Evolutionary conservation across 805 yeast genomes (phyloP), one percentile per base, ranked within the genome.

Genomic region (Jamesozyma hellenica): DNA sequence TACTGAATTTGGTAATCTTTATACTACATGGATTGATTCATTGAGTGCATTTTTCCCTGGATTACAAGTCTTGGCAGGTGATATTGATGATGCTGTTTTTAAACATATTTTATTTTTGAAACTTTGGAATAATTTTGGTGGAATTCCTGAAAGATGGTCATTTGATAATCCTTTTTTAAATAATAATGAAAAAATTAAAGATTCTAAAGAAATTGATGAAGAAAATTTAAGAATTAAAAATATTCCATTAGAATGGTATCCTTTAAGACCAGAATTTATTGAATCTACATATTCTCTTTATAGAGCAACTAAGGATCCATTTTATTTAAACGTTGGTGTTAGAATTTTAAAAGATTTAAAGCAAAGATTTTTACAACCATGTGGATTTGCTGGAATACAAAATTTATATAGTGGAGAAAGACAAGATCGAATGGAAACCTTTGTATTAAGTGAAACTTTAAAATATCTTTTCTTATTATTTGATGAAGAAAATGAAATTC

Each of bases 41-140:
- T 64, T 88, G 38, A 71, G 86, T 35, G 96, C 95, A 0, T 88
- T 88, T 58, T 87, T 85, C 72, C 81, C 95, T 0, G 95, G 96
- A 0, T 58, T 88, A 16, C 80, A 80, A 52, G 94, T 82, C 0
- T 60, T 88, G 4, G 76, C 77, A 2, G 96, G 96, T 0, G 80
- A 82, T 42, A 45, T 88, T 1, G 56, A 65, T 3, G 80, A 75
- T 49, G 94, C 95, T 0, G 65, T 74, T 1, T 57, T 63, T 17
- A 64, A 74, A 16, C 90, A 87, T 59, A 44, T 73, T 36, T 66
- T 79, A 12, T 85, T 66, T 52, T 62, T 77, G 50, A 86, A 87
- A 51, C 56, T 87, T 3, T 88, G 96, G 96, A 71, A 80, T 56
- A 65, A 70, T 13, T 88, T 72, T 57, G 87, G 81, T 11, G 81